Conservation (phyloP, 129 eudicot species). For the Escallonia rubra region DNA sequence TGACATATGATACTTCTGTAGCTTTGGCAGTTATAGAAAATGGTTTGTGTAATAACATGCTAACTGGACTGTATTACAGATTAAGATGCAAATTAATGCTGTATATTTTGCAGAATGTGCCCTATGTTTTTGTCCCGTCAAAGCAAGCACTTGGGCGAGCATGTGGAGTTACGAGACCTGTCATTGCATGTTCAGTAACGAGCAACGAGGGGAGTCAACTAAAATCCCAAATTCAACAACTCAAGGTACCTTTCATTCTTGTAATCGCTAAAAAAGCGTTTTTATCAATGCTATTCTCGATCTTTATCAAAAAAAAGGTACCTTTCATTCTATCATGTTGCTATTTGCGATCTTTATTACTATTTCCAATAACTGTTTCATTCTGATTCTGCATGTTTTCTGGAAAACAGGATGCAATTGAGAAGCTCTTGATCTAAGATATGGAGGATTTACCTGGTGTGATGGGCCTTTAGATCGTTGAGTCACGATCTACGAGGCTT, state of each 20-base stretch:
- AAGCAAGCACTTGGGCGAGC: conserved; percentile 16
- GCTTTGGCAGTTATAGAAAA: no score
- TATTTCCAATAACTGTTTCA: no score
- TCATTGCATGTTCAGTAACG: conserved; percentile 12
- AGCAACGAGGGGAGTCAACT: conserved; percentile 16
- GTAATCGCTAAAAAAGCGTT: not conserved
- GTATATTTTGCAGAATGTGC: conserved; percentile 6
- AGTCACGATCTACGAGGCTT: not conserved
- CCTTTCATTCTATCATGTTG: no score
- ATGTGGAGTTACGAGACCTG: conserved; percentile 18
- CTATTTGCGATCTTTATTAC: no score
- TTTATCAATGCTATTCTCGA: not conserved
- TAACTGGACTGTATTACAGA: no score
- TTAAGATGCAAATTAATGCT: no score
- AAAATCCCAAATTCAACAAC: conserved; percentile 14
- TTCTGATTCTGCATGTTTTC: not conserved
- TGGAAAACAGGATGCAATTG: not conserved
- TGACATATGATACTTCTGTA: no score
- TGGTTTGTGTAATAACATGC: no score
- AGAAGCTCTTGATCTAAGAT: conserved; percentile 3
- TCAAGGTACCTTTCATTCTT: not conserved
- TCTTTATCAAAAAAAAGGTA: no score
- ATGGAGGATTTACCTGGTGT: not conserved
- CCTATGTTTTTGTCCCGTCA: conserved; percentile 15
- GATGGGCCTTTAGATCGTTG: not conserved